Evolutionary conservation across 2,329 filamentous ascomycete genomes (phyloP).

Genomic region (Arthrobotrys musiformis): DNA sequence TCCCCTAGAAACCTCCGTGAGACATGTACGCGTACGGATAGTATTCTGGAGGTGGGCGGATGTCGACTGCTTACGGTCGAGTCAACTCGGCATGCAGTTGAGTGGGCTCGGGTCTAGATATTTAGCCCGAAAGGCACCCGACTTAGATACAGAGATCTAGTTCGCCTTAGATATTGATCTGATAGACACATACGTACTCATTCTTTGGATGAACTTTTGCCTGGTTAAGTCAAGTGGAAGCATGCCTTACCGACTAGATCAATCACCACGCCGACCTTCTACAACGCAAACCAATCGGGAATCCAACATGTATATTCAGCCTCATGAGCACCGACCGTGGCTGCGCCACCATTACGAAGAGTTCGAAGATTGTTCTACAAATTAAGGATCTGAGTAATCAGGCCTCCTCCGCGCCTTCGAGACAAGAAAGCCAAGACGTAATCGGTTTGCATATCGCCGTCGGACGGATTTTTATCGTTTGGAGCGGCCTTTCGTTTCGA

Average conservation of each 20-base stretch:
- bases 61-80: neutral
- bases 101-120: neutral
- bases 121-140: slow-evolving; percentile 11
- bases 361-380: slow-evolving; percentile 1
- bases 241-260: neutral
- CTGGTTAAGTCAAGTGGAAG: neutral
- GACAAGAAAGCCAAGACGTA: neutral
- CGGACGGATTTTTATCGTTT: neutral
- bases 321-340: neutral
- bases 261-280: too few relatives aligned
- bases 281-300: slow-evolving; percentile 7
- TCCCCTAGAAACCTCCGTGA: neutral
- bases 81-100: neutral
- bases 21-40: slow-evolving; percentile 5
- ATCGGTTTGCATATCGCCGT: neutral
- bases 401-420: neutral
- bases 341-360: neutral
- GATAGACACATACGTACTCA: neutral
- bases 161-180: neutral
- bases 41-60: neutral
- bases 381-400: slow-evolving; percentile 8
- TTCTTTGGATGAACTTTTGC: neutral
- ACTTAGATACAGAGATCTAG: neutral
- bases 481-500: neutral
- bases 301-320: slow-evolving; percentile 8